A percentile compares a stretch with the other conserved stretches of the same genome.
phyloP scores from a whole-genome alignment of 2,329 filamentous ascomycete genomes.

The Beauveria varroae region DNA sequence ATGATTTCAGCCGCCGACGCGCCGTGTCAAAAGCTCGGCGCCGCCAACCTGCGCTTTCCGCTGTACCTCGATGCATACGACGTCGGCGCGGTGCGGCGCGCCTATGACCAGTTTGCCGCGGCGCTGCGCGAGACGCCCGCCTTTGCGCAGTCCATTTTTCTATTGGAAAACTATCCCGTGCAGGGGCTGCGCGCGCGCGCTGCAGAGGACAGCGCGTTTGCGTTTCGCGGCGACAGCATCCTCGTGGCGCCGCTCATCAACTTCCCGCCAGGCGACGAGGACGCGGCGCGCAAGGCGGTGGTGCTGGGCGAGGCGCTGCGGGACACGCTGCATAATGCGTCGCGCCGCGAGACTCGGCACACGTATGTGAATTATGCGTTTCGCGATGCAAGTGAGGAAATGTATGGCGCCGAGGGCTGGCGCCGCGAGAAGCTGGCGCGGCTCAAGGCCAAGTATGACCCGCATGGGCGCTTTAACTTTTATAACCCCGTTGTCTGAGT shows the following conservation, averaged over 20 bases:
- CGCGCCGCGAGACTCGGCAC: conserved; percentile 24
- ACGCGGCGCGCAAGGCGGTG: conserved; percentile 24
- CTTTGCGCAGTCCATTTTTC: conserved; percentile 25
- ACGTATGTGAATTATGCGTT: conserved; percentile 42
- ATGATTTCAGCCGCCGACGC: conserved; percentile 27
- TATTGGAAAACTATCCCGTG: conserved; percentile 41
- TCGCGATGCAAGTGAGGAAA: conserved; percentile 28
- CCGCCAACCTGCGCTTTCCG: conserved; percentile 35
- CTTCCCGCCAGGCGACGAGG: conserved; percentile 24
- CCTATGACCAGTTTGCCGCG: conserved; percentile 26
- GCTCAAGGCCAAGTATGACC: conserved; percentile 40
- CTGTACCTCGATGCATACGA: conserved; percentile 35
- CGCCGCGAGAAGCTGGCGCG: conserved; percentile 33
- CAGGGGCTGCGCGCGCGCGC: conserved; percentile 32
- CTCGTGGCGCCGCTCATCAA: conserved; percentile 30
- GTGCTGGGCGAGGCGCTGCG: conserved; percentile 30
- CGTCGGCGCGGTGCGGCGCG: conserved; percentile 19
- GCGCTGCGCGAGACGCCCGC: conserved; percentile 19
- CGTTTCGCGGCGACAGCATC: conserved; percentile 37
- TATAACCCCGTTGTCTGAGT: no score
- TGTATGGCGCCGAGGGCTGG: conserved; percentile 41
- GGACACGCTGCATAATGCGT: conserved; percentile 26
- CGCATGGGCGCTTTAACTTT: conserved; percentile 16
- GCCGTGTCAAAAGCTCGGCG: conserved; percentile 34
- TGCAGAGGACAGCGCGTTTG: conserved; percentile 33